Conservation (phyloP, 2,329 filamentous ascomycete species). For the Ceratocystis ficicola region DNA sequence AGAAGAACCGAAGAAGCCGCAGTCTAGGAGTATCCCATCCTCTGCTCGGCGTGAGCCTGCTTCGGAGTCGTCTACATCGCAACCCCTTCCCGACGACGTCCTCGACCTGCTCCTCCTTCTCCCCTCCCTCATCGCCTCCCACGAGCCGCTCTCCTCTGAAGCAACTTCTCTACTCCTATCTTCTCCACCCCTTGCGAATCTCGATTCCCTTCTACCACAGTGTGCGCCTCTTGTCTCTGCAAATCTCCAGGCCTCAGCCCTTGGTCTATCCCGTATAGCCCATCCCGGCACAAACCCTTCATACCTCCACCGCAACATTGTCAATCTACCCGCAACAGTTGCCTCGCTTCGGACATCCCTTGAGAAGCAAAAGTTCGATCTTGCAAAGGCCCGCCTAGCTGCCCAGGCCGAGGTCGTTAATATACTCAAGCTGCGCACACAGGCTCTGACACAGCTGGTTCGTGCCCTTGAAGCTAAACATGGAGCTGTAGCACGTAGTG, state of each 20-base stretch:
- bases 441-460: constrained; percentile 35
- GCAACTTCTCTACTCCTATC: constrained; percentile 37
- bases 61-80: constrained; percentile 23
- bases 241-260: constrained; percentile 39
- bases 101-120: constrained; percentile 40
- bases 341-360: constrained; percentile 31
- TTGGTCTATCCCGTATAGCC: constrained; percentile 37
- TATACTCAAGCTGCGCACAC: constrained; percentile 31
- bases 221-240: constrained; percentile 39
- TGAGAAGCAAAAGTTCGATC: constrained; percentile 26
- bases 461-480: constrained; percentile 44
- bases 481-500: constrained; percentile 38
- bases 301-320: constrained; percentile 46
- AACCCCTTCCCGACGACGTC: constrained; percentile 33
- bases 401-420: constrained; percentile 26
- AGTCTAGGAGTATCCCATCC: constrained; percentile 25
- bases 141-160: constrained; percentile 30
- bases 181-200: constrained; percentile 37
- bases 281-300: constrained; percentile 41
- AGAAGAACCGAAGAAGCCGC: constrained; percentile 25
- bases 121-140: constrained; percentile 36
- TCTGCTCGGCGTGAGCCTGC: constrained; percentile 23
- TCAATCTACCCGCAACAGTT: constrained; percentile 35
- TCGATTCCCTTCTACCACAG: constrained; percentile 38
- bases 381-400: constrained; percentile 33